phyloP scores from a whole-genome alignment of 2,329 filamentous ascomycete genomes.

The Ambrosiella xylebori region DNA sequence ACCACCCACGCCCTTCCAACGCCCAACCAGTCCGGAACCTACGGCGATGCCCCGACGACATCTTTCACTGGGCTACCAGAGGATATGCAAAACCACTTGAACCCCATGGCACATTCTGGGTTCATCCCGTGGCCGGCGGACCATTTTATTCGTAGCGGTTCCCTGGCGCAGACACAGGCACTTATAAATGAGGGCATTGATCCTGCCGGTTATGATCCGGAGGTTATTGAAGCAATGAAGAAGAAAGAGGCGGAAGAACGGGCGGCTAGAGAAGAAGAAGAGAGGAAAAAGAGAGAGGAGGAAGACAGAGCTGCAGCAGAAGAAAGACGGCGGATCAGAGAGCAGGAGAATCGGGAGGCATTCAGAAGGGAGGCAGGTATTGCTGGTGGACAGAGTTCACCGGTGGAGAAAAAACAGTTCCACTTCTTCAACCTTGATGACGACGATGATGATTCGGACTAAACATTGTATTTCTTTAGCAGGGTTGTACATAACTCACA shows the following conservation, averaged over 20 bases:
- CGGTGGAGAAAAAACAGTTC: slow-evolving; percentile 33
- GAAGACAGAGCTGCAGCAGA: slow-evolving; percentile 25
- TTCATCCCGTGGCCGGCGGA: slow-evolving; percentile 67
- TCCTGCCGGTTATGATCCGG: slow-evolving; percentile 41
- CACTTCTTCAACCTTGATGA: slow-evolving; percentile 38
- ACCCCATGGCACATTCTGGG: slow-evolving; percentile 36
- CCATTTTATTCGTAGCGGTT: slow-evolving; percentile 50
- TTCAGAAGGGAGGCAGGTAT: slow-evolving; percentile 24
- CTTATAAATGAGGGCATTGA: slow-evolving; percentile 46
- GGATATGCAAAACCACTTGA: slow-evolving; percentile 31
- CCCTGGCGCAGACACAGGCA: slow-evolving; percentile 45
- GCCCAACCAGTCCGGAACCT: slow-evolving; percentile 17
- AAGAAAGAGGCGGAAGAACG: slow-evolving; percentile 33
- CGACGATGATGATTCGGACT: slow-evolving; percentile 27
- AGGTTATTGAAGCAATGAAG: slow-evolving; percentile 33
- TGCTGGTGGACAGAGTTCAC: slow-evolving; percentile 16
- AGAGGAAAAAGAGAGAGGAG: slow-evolving; percentile 29
- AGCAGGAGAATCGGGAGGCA: slow-evolving; percentile 26
- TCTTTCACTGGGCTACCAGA: slow-evolving; percentile 30
- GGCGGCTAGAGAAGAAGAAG: slow-evolving; percentile 29
- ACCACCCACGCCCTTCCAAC: slow-evolving; percentile 7
- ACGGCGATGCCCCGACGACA: slow-evolving; percentile 14
- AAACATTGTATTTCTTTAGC: not conserved
- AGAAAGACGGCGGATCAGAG: slow-evolving; percentile 23
- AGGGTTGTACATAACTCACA: no score